Conservation (phyloP, 495 filamentous ascomycete species). For the Pyronema omphalodes region DNA sequence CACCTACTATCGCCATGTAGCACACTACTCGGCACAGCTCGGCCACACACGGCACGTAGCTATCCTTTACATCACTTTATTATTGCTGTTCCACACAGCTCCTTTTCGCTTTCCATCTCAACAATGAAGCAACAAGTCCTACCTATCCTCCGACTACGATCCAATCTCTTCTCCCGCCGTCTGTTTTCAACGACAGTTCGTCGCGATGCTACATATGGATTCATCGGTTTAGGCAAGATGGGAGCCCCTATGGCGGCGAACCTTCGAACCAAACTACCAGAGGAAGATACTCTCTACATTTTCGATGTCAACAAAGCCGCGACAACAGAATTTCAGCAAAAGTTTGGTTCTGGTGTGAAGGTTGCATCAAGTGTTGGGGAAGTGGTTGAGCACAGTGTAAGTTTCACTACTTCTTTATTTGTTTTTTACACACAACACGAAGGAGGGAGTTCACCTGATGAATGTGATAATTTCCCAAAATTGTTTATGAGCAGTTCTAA, state of each 20-base stretch:
- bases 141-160: background rate
- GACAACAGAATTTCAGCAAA: constrained; percentile 39
- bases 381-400: constrained; percentile 55
- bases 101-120: background rate
- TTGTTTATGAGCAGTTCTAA: constrained; percentile 24
- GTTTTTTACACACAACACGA: background rate
- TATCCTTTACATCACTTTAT: background rate
- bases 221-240: constrained; percentile 78
- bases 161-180: background rate
- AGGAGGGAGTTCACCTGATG: constrained; percentile 24
- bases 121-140: background rate
- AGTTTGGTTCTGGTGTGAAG: constrained; percentile 37
- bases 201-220: constrained; percentile 31
- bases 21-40: constrained; percentile 3
- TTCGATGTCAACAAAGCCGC: constrained; percentile 56
- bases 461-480: constrained; percentile 27
- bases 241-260: constrained; percentile 83
- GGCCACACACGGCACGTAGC: background rate
- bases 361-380: constrained; percentile 40
- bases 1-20: background rate
- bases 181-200: constrained; percentile 10
- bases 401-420: constrained; percentile 24
- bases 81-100: background rate
- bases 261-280: constrained; percentile 54
- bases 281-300: constrained; percentile 46